Base-by-base conservation (phyloP, 202 grass and related monocot species). In the Panicum virgatum region DNA sequence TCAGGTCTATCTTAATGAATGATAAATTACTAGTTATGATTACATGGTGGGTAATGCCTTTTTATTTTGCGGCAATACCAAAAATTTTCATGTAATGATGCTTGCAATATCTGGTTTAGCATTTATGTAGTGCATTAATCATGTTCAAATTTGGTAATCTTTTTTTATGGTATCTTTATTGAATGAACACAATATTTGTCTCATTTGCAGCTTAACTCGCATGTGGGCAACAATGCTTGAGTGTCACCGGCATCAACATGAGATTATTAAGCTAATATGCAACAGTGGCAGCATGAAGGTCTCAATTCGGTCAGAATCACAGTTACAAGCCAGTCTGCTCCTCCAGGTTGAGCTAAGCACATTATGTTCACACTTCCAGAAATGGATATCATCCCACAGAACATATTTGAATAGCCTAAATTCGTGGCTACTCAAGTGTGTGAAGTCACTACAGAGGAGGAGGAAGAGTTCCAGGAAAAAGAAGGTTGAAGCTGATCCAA, bases 221-320 rank as follows among this genome's bases (percentile, higher is more conserved):
- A 96, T 99, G 96, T 99, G 96, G 96, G 40, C 0, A 67, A 79
- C 82, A 66, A 99, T 99, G 96, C 75, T 89, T 8, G 78, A 90
- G 26, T 99, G 93, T 78, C 96, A 99, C 75, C 78, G 20, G 13
- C 74, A 85, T 61, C 96, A 99, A 44, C 74, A 84, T 1, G 43
- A 86, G 45, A 90, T 96, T 36, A 87, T 96, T 80, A 82, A 83
- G 70, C 75, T 52, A 59, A n/a, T 94, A 63, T 89, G 68, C 79
- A 82, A 66, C 73, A 94, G 79, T 66, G 81, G 85, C 51, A 90
- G 66, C 81, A 88, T 81, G 39, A 96, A 88, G 80, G 61, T 92
- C 39, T 84, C 84, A 11, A 83, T 90, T 72, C 83, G 81, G 63
- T 83, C 91, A 2, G 91, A 99, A 54, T 90, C 78, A 60, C 93